Base-by-base conservation (phyloP, 306 rosid species). In the Astragalus glycyphyllos region DNA sequence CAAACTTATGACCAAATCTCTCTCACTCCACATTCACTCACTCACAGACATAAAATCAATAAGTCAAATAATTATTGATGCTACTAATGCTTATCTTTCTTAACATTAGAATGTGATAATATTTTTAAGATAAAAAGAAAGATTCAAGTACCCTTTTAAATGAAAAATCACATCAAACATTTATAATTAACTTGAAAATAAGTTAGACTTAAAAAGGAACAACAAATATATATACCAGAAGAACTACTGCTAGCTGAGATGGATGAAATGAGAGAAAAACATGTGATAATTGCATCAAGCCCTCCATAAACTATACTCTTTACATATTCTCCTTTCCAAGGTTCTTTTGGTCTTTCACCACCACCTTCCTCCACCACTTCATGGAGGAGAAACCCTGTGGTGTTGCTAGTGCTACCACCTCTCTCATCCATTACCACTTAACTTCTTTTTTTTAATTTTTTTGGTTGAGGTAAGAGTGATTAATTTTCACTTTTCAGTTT, bases 191-290 rank as follows among this genome's bases (percentile, higher is more conserved):
- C 7, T 31, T 26, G 5, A 26, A 65, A 38, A 17, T 23, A 37
- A 8, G 49, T 35, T 23, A 20, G 49, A 8, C 34, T 31, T 8
- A 16, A 58, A 29, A 15, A 6, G 35, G 23, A 41, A 11, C 12
- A 63, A 12, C 11, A 58, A 10, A 50, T 15, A 0, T 26, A 8
- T 3, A 38, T 68, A 80, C 88, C 83, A 1, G 83, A 80, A 41
- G 89, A 81, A 12, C 54, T 77, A 38, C 55, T 71, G 73, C 42
- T 83, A 31, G 90, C 88, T 8, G 78, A 79, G 71, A 87, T 79
- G 61, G 89, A 87, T 29, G 93, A 80, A 64, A 87, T 90, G 74
- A 87, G 88, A 57, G 89, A 76, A 73, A 84, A 90, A 51, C 82
- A 82, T 37, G 86, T 85, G 71, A 85, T 74, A 53, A 87, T 82